Evolutionary conservation across 805 yeast genomes (phyloP).

Genomic region (Yarrowia alimentaria): DNA sequence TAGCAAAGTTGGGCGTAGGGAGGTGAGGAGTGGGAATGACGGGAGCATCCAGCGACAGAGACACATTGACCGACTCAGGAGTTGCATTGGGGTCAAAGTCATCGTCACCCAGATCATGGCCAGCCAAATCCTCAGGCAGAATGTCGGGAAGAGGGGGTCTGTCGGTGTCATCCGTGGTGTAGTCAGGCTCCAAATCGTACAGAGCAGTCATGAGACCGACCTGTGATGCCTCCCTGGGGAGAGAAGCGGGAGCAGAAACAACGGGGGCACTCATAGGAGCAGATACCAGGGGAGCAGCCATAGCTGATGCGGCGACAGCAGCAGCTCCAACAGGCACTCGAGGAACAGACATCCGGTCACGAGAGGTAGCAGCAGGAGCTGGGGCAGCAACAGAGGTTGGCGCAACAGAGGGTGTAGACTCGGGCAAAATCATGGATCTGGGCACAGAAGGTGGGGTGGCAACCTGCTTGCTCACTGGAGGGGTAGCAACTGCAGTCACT

Average conservation of each 20-base stretch:
- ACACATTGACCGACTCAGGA: slow-evolving; percentile 17
- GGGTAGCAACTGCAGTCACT: neutral
- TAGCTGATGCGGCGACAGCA: neutral
- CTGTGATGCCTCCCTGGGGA: neutral
- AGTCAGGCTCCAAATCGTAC: neutral
- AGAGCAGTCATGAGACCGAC: slow-evolving; percentile 16
- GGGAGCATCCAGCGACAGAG: slow-evolving; percentile 2
- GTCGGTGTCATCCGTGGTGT: too few species aligned
- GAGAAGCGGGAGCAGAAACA: neutral
- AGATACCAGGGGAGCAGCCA: neutral
- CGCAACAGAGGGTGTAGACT: too few species aligned
- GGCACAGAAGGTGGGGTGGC: too few species aligned
- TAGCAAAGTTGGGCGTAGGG: slow-evolving; percentile 25
- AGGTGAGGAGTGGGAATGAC: slow-evolving; percentile 15
- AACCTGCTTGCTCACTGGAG: neutral
- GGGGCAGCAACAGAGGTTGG: too few species aligned
- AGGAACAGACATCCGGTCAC: slow-evolving; percentile 2
- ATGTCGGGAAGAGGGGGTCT: slow-evolving; percentile 8
- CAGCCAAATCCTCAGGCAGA: slow-evolving; percentile 3
- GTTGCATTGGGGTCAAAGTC: slow-evolving; percentile 13
- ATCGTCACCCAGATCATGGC: neutral
- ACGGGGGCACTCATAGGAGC: neutral
- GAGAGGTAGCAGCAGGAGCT: neutral
- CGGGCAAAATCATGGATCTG: too few species aligned
- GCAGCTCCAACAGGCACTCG: slow-evolving; percentile 22